Evolutionary conservation across 208 protist genomes (phyloP).

Genomic region (Trichomonas vaginalis): DNA sequence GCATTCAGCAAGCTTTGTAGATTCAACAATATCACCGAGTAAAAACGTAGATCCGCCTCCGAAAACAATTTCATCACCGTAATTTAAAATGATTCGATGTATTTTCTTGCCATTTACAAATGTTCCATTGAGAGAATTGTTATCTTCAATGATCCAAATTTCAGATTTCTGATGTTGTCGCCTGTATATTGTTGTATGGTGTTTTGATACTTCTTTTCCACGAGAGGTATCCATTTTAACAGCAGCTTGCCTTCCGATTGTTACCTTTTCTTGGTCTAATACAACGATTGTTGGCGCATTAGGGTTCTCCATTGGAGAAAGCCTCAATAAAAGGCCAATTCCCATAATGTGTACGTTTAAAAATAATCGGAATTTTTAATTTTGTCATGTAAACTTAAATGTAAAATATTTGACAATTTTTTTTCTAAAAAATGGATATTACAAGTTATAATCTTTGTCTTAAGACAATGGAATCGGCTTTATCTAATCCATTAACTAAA

Average conservation of each 20-base stretch:
- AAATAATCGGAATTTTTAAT: no score
- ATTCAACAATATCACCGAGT: background rate
- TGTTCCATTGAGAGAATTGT: conserved; percentile 3
- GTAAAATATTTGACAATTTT: no score
- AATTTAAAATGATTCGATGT: background rate
- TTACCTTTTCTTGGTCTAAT: background rate
- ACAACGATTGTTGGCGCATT: background rate
- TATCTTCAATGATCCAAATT: background rate
- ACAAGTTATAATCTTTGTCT: no score
- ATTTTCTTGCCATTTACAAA: conserved; percentile 11
- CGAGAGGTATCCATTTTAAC: background rate
- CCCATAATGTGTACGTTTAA: background rate
- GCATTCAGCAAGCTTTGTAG: background rate
- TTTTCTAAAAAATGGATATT: no score
- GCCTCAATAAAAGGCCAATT: background rate
- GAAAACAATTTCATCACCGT: conserved; percentile 13
- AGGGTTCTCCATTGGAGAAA: background rate
- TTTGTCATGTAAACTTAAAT: no score
- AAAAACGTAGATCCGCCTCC: background rate
- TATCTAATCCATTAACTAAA: no score
- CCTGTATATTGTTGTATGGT: background rate
- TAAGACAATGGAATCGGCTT: no score
- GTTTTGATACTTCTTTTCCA: conserved; percentile 5
- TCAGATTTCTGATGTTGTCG: background rate
- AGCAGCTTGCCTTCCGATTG: background rate